Conservation (phyloP, 1,139 yeast species). For the Zygoascus sp. region DNA sequence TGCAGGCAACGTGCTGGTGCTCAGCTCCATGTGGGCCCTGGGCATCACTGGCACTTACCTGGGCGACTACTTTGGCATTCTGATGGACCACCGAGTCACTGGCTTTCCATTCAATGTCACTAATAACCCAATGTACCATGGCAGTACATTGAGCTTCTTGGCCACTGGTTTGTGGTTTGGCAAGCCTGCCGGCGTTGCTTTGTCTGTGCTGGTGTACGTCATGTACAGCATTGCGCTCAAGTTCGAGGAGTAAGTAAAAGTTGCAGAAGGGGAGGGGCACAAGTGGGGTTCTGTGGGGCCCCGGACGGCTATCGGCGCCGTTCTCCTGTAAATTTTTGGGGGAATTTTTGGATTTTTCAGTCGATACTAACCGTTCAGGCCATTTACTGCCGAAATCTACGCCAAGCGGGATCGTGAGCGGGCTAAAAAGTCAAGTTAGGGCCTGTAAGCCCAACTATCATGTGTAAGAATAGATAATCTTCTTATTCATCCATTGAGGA, state of each 20-base stretch:
- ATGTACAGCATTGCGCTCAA: conserved; percentile 81
- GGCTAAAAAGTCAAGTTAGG: conserved; percentile 26
- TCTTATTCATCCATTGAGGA: background rate
- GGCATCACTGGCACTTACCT: conserved; percentile 95
- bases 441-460: background rate
- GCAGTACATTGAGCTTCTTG: conserved; percentile 80
- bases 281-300: too few relatives aligned
- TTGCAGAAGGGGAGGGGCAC: too few relatives aligned
- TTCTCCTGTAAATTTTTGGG: background rate
- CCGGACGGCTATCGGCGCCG: too few relatives aligned
- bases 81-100: conserved; percentile 87
- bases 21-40: conserved; percentile 84
- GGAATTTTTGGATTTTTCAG: background rate
- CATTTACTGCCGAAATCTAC: conserved; percentile 88
- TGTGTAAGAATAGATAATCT: background rate
- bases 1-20: conserved; percentile 73
- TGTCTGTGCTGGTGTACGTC: conserved; percentile 65
- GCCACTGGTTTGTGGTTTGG: conserved; percentile 88
- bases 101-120: conserved; percentile 88
- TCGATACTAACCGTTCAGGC: conserved; percentile 35
- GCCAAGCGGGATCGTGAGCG: conserved; percentile 52
- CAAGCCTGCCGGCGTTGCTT: conserved; percentile 80
- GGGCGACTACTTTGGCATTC: conserved; percentile 95
- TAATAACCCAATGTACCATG: conserved; percentile 96
- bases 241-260: conserved; percentile 59